phyloP scores from a whole-genome alignment of 163 green algal genomes.

The Scenedesmus sp. region DNA sequence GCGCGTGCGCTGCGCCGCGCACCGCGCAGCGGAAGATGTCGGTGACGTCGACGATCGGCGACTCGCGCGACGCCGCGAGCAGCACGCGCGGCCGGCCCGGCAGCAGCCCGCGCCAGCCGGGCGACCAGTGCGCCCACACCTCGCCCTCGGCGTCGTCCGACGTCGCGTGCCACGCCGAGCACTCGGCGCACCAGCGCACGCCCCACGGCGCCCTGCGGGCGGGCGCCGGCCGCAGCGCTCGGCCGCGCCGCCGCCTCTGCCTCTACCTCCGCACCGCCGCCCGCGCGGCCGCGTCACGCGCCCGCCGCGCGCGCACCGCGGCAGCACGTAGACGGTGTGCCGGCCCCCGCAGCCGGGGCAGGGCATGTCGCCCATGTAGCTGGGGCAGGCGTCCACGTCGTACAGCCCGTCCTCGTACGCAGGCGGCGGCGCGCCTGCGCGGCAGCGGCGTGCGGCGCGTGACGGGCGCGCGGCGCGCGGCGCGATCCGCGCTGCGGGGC shows the following conservation, averaged over 20 bases:
- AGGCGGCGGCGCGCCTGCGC: neutral
- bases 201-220: neutral
- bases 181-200: neutral
- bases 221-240: too few relatives aligned
- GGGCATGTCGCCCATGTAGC: constrained; percentile 13
- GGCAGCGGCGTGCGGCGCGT: too few relatives aligned
- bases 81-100: constrained; percentile 3
- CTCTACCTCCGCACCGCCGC: too few relatives aligned
- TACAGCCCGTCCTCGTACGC: constrained; percentile 17
- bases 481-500: too few relatives aligned
- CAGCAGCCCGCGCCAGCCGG: constrained; percentile 1
- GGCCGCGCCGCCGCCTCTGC: too few relatives aligned
- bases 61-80: neutral
- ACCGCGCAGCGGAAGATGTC: constrained; percentile 29
- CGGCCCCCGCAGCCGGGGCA: neutral
- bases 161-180: neutral
- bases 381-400: neutral
- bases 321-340: constrained; percentile 19
- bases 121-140: constrained; percentile 17
- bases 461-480: too few relatives aligned
- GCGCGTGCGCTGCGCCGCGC: too few relatives aligned
- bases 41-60: constrained; percentile 21
- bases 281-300: too few relatives aligned
- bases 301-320: constrained; percentile 1
- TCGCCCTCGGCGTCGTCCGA: neutral